Conservation (phyloP, 1,284 basidiomycete species). For the Anthracocystis setariae region DNA sequence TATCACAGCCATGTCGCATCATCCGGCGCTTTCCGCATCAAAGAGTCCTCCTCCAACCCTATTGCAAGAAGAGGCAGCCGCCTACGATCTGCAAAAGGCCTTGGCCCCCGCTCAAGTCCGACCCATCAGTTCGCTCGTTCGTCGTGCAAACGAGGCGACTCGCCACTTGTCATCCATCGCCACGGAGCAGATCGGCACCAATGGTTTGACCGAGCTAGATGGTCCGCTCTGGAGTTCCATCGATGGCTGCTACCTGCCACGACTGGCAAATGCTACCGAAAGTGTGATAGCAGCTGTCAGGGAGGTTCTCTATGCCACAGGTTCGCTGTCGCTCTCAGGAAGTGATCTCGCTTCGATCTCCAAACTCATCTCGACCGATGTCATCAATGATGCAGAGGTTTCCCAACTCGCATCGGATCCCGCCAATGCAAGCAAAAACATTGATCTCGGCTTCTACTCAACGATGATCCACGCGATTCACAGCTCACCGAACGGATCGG, state of each 20-base stretch:
- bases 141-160: slow-evolving; percentile 48
- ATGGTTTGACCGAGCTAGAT: slow-evolving; percentile 44
- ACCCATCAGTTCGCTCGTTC: slow-evolving; percentile 34
- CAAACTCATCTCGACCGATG: slow-evolving; percentile 24
- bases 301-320: slow-evolving; percentile 50
- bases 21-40: slow-evolving; percentile 32
- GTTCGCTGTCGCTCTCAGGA: slow-evolving; percentile 38
- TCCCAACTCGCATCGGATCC: neutral
- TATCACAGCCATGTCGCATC: slow-evolving; percentile 27
- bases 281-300: slow-evolving; percentile 46
- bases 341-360: slow-evolving; percentile 47
- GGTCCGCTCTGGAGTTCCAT: slow-evolving; percentile 11
- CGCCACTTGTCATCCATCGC: slow-evolving; percentile 44
- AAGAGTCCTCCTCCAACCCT: slow-evolving; percentile 25
- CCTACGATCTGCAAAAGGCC: slow-evolving; percentile 43
- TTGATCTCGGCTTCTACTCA: slow-evolving; percentile 23
- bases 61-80: slow-evolving; percentile 40
- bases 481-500: slow-evolving; percentile 5
- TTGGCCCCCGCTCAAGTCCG: slow-evolving; percentile 22
- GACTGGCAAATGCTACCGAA: slow-evolving; percentile 35
- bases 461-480: slow-evolving; percentile 20
- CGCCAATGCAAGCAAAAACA: neutral
- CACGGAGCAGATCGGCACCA: slow-evolving; percentile 45
- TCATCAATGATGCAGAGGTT: neutral
- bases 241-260: slow-evolving; percentile 27